Evolutionary conservation across 2,329 filamentous ascomycete species (phyloP).

Genomic region (Trichophyton rubrum): DNA sequence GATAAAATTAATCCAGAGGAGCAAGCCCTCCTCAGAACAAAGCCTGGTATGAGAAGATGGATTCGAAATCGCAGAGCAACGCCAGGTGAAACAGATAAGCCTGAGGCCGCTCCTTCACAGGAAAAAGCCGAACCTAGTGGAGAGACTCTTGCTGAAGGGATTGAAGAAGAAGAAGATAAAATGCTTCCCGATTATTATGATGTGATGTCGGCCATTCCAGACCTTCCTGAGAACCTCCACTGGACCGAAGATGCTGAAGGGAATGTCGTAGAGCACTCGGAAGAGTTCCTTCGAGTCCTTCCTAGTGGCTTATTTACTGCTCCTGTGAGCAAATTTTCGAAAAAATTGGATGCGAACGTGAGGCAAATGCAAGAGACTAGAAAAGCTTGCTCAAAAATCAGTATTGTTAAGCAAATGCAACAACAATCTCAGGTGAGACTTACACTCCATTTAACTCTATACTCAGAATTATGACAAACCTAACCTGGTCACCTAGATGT

Average conservation of each 20-base stretch:
- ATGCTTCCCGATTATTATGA: constrained; percentile 94
- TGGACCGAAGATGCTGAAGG: constrained; percentile 89
- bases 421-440: constrained; percentile 73
- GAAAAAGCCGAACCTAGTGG: constrained; percentile 39
- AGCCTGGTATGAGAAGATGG: constrained; percentile 81
- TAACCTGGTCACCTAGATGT: constrained; percentile 50
- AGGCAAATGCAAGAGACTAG: constrained; percentile 92
- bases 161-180: constrained; percentile 73
- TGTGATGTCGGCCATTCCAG: constrained; percentile 69
- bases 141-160: constrained; percentile 86
- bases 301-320: constrained; percentile 63
- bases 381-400: constrained; percentile 91
- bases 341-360: constrained; percentile 81
- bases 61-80: constrained; percentile 64
- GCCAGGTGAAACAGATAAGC: constrained; percentile 36
- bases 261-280: constrained; percentile 73
- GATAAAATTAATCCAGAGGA: constrained; percentile 77
- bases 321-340: constrained; percentile 59
- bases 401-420: constrained; percentile 99
- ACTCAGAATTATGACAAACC: constrained; percentile 11
- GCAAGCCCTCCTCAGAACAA: constrained; percentile 71
- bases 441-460: background rate
- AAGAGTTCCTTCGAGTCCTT: constrained; percentile 69
- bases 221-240: constrained; percentile 61
- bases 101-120: constrained; percentile 34